A percentile compares a stretch with the other conserved stretches of the same genome.
Conservation (phyloP, 2,329 filamentous ascomycete genomes). For the Camillea tinctor region DNA sequence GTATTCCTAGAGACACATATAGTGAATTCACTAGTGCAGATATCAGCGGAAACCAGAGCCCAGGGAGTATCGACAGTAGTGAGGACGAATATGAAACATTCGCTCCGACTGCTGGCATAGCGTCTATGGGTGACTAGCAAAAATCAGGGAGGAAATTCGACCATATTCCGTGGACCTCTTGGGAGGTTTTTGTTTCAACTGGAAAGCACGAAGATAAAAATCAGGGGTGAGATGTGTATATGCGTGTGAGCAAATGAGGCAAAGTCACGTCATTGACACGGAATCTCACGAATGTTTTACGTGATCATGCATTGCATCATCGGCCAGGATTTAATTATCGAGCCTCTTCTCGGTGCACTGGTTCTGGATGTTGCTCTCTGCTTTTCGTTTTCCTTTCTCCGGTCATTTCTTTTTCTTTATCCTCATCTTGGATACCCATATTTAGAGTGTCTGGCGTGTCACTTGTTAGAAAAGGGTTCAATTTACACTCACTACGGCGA, state of each 20-base stretch:
- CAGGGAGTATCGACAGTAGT: constrained; percentile 50
- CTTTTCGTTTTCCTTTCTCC: neutral
- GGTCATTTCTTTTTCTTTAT: constrained; percentile 4
- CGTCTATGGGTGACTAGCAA: constrained; percentile 28
- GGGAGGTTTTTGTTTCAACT: neutral
- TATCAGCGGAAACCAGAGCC: constrained; percentile 51
- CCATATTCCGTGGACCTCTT: neutral
- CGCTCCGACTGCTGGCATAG: constrained; percentile 36
- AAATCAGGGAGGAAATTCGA: neutral
- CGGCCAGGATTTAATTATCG: neutral
- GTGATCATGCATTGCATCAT: constrained; percentile 1
- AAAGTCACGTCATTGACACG: constrained; percentile 32
- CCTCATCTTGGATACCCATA: constrained; percentile 17
- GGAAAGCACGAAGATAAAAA: constrained; percentile 14
- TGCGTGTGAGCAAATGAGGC: constrained; percentile 3
- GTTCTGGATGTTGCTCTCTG: neutral
- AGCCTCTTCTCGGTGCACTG: neutral
- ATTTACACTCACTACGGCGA: neutral
- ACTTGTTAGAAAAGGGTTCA: neutral
- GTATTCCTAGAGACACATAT: constrained; percentile 34
- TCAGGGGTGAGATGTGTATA: constrained; percentile 16
- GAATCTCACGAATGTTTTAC: constrained; percentile 24
- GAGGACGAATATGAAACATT: constrained; percentile 56
- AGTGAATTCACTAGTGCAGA: constrained; percentile 48
- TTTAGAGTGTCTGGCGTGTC: constrained; percentile 10